These are phyloP conservation scores for Aspergillus funiculosus DNA, from an alignment of 495 filamentous ascomycete species.

Conservation along the genomic window DNA sequence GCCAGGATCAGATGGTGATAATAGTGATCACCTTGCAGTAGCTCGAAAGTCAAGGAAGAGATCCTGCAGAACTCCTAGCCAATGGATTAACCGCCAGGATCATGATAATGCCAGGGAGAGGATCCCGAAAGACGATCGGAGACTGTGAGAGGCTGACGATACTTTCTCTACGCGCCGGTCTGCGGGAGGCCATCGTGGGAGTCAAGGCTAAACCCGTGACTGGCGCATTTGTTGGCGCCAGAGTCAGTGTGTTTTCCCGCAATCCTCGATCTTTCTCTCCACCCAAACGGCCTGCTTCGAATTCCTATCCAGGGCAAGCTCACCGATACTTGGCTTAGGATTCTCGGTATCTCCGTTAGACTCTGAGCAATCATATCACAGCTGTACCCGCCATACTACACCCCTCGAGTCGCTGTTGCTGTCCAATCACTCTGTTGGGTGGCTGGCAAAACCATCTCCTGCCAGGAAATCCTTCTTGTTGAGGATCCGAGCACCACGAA, in stretches of 20 bases:
- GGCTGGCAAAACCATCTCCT: not conserved
- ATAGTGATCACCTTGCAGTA: constrained; percentile 19
- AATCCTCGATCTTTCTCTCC: not conserved
- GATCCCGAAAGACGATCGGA: not conserved
- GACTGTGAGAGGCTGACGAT: constrained; percentile 6
- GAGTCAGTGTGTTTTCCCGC: not conserved
- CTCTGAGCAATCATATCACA: not conserved
- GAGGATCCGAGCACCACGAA: not conserved
- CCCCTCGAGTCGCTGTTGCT: not conserved
- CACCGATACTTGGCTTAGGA: too few species aligned
- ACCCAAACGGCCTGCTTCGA: not conserved
- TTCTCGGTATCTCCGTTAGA: not conserved
- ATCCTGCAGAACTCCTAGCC: not conserved
- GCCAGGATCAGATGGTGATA: too few species aligned
- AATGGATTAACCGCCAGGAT: constrained; percentile 2
- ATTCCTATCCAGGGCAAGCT: not conserved
- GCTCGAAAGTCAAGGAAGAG: constrained; percentile 3
- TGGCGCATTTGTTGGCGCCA: constrained; percentile 4
- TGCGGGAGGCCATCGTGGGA: not conserved
- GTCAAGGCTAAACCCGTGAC: constrained; percentile 2
- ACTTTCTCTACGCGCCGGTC: constrained; percentile 13
- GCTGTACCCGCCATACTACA: not conserved
- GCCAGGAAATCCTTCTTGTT: not conserved
- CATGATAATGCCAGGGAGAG: not conserved
- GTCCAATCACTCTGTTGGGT: not conserved